Base-by-base conservation (phyloP, 345 rosid genomes). In the Eucalyptus guilfoylei region DNA sequence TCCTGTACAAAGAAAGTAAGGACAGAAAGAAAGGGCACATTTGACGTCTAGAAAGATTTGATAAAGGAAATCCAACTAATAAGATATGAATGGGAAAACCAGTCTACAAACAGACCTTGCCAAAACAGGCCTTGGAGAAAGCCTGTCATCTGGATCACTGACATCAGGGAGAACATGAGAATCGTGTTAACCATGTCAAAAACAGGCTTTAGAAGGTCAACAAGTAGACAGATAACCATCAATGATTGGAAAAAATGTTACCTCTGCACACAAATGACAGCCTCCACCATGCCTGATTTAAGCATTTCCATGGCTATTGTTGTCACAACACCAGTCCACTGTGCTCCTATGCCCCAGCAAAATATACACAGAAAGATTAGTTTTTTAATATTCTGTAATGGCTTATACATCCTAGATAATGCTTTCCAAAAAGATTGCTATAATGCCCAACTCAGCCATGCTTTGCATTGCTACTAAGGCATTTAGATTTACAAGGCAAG, bases 231-330 rank as follows among this genome's bases (percentile, higher is more conserved):
- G 45, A 34, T 14, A 81, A 32, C 69, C 34, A 49, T 60, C 32
- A 80, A 88, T 17, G 80, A 91, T 67, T 12, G 15, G 42, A 48
- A 54, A 58, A 40, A 24, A 67, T 80, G 76, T 85, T 92, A 97
- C 99, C 99, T 97, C 92, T 97, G 99, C 58, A 97, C 99, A 94
- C 99, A 97, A 88, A 97, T 90, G 88, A 96, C 99, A 89, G 99
- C 99, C 88, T 97, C 99, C 86, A 97, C 99, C 95, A 96, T 93
- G 89, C 94, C 96, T 23, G 97, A 87, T 93, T 95, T 95, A 85
- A 97, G 93, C 99, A 96, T 97, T 93, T 97, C 99, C 87, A 96
- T 93, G 55, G 99, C 99, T 88, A 97, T 97, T 50, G 98, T 96
- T 85, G 99, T 97, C 37, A 97, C 99, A 88, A 97, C 95, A 37